A percentile compares a stretch with the other conserved stretches of the same genome.
Evolutionary conservation across 257 asterid genomes (phyloP).

Genomic region (Solanum gandarillasii): DNA sequence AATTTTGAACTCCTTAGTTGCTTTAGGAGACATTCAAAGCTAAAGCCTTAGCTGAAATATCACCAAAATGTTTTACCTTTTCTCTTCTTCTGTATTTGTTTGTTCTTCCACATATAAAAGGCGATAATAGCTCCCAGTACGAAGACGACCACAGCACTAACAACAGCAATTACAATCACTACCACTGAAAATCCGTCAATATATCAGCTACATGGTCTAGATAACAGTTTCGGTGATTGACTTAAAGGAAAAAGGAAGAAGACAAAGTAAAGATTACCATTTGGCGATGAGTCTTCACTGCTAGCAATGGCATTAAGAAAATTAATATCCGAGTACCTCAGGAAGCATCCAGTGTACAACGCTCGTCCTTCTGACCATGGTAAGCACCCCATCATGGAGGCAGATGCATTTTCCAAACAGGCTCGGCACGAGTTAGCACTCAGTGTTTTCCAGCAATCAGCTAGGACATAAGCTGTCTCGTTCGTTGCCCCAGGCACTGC

Average conservation of each 20-base stretch:
- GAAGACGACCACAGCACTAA: constrained; percentile 45
- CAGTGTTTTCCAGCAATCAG: constrained; percentile 34
- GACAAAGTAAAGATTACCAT: constrained; percentile 30
- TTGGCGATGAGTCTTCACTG: constrained; percentile 30
- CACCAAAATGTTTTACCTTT: constrained; percentile 32
- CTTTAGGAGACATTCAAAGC: neutral
- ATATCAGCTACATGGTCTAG: neutral
- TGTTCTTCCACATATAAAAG: constrained; percentile 41
- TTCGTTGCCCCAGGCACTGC: constrained; percentile 9
- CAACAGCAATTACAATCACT: constrained; percentile 32
- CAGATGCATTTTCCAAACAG: constrained; percentile 29
- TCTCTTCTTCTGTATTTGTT: constrained; percentile 53
- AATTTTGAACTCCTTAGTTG: neutral
- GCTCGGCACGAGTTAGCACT: constrained; percentile 15
- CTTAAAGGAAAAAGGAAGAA: neutral
- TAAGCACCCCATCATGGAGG: constrained; percentile 29
- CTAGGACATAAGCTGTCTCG: constrained; percentile 31
- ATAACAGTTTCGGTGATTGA: neutral
- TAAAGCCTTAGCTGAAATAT: neutral
- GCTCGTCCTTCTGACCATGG: constrained; percentile 39
- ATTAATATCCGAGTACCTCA: constrained; percentile 36
- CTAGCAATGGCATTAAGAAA: constrained; percentile 29
- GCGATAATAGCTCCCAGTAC: constrained; percentile 37
- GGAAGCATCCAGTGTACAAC: constrained; percentile 32
- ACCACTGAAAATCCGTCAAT: constrained; percentile 19